Evolutionary conservation across 768 basidiomycete species (phyloP).

Genomic region (Suillus cothurnatus): DNA sequence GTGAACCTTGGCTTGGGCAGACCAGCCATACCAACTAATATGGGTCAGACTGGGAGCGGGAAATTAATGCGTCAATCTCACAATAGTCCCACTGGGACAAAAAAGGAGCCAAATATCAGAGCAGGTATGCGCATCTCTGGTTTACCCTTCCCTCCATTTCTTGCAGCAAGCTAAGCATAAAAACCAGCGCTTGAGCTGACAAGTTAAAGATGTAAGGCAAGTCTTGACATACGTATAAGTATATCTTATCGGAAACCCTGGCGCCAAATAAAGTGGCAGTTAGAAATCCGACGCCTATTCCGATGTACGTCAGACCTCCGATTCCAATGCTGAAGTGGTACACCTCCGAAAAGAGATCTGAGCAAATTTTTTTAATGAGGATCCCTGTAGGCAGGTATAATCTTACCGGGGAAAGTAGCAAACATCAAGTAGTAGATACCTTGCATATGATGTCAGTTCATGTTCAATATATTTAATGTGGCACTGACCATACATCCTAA

Average conservation of each 20-base stretch:
- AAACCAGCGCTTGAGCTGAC: neutral
- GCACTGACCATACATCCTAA: conserved; percentile 57
- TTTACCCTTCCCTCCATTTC: conserved; percentile 63
- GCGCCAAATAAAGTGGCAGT: conserved; percentile 51
- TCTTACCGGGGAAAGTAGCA: conserved; percentile 63
- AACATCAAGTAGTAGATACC: conserved; percentile 76
- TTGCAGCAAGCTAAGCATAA: conserved; percentile 45
- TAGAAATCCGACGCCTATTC: conserved; percentile 58
- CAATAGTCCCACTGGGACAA: conserved; percentile 74
- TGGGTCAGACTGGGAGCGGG: conserved; percentile 6
- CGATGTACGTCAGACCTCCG: conserved; percentile 55
- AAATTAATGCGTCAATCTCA: conserved; percentile 35
- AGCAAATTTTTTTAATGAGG: conserved; percentile 10
- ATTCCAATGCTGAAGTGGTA: conserved; percentile 56
- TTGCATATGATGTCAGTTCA: conserved; percentile 10
- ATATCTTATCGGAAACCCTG: conserved; percentile 46
- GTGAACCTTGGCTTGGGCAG: conserved; percentile 63
- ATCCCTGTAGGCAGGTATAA: neutral
- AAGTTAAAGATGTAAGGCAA: neutral
- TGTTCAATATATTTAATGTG: neutral
- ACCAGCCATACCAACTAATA: conserved; percentile 80
- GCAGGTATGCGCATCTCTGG: conserved; percentile 80
- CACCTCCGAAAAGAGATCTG: conserved; percentile 46
- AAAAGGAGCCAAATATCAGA: conserved; percentile 68
- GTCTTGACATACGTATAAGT: conserved; percentile 43